These are phyloP conservation scores for Peniophora sp. DNA, from an alignment of 1,284 basidiomycete genomes.

Conservation along the genomic window DNA sequence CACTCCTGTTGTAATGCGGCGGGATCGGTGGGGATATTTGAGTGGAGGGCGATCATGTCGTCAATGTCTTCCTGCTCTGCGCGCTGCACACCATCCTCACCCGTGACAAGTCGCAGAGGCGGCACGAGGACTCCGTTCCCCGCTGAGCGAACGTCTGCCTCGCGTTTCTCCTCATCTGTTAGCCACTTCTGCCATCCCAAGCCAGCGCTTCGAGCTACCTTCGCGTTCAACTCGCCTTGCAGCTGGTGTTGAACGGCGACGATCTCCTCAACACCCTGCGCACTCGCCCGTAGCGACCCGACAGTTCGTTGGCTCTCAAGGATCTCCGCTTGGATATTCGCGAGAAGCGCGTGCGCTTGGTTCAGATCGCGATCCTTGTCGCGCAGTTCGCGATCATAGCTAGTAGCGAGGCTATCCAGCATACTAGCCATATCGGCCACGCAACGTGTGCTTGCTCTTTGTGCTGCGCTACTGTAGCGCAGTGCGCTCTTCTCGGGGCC, in stretches of 20 bases:
- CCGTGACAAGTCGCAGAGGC: neutral
- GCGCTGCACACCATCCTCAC: slow-evolving; percentile 27
- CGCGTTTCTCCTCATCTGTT: slow-evolving; percentile 75
- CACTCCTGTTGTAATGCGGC: slow-evolving; percentile 52
- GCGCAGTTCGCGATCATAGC: slow-evolving; percentile 88
- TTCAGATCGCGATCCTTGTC: slow-evolving; percentile 89
- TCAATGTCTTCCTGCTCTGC: slow-evolving; percentile 51
- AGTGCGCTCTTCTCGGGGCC: slow-evolving; percentile 57
- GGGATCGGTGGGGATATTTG: slow-evolving; percentile 48
- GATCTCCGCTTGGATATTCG: slow-evolving; percentile 89
- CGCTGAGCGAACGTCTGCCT: slow-evolving; percentile 52
- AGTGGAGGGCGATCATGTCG: slow-evolving; percentile 52
- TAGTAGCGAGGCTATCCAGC: slow-evolving; percentile 85
- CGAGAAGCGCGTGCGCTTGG: slow-evolving; percentile 84
- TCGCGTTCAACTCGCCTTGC: slow-evolving; percentile 60
- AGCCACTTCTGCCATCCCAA: slow-evolving; percentile 91
- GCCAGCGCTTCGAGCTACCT: slow-evolving; percentile 76
- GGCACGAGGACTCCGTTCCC: slow-evolving; percentile 36
- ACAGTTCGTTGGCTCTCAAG: slow-evolving; percentile 80
- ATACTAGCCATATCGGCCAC: slow-evolving; percentile 82
- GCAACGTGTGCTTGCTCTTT: slow-evolving; percentile 80
- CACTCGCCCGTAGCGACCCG: slow-evolving; percentile 60
- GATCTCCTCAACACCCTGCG: slow-evolving; percentile 61
- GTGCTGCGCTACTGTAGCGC: slow-evolving; percentile 84
- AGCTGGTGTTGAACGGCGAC: slow-evolving; percentile 54